Evolutionary conservation across 441 rosid species (phyloP).

Genomic region (Populus hybrid): DNA sequence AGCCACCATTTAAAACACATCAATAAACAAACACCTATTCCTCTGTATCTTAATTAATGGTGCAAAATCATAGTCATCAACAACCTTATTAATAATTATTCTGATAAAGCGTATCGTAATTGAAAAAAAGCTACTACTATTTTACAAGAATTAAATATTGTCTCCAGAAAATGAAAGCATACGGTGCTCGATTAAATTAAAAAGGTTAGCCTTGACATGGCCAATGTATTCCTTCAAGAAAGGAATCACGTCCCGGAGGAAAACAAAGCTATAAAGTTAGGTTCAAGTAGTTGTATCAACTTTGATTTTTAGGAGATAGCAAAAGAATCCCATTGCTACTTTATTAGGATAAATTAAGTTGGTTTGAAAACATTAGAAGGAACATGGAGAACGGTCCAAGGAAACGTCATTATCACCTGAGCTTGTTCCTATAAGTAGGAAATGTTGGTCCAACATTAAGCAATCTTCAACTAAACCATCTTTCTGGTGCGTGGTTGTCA

Average conservation of each 20-base stretch:
- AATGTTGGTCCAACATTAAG: background rate
- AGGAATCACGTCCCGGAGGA: background rate
- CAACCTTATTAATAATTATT: background rate
- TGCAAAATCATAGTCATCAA: background rate
- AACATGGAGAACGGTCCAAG: slow-evolving; percentile 18
- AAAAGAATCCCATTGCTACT: background rate
- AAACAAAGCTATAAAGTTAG: slow-evolving; percentile 14
- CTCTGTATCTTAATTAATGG: background rate
- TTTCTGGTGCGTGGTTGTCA: background rate
- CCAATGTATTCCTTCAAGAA: background rate
- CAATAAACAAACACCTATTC: background rate
- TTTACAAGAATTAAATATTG: background rate
- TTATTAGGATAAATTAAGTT: slow-evolving; percentile 22
- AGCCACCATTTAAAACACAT: background rate
- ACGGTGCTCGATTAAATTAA: background rate
- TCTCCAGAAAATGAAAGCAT: background rate
- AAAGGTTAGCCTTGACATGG: no score
- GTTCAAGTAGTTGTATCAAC: slow-evolving; percentile 49
- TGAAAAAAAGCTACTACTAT: background rate
- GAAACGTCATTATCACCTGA: slow-evolving; percentile 22
- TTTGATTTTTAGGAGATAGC: slow-evolving; percentile 26
- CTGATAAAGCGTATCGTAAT: background rate
- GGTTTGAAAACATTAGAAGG: slow-evolving; percentile 30
- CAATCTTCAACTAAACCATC: background rate
- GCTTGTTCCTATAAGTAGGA: background rate